Conservation (phyloP, 768 basidiomycete species). For the Mycena maculata region DNA sequence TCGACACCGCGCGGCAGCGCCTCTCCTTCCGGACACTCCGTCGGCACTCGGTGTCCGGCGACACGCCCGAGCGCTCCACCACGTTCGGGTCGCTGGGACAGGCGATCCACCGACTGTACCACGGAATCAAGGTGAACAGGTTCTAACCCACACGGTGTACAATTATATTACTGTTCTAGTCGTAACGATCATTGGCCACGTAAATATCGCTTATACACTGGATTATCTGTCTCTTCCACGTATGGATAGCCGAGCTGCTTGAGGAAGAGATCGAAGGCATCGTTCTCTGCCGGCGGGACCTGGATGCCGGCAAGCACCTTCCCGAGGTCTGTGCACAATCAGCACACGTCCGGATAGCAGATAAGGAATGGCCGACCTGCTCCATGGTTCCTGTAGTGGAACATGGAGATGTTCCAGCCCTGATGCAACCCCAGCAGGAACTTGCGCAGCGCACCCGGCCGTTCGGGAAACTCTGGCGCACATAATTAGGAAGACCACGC, state of each 20-base stretch:
- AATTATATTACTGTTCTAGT: conserved; percentile 16
- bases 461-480: conserved; percentile 91
- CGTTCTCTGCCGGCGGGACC: conserved; percentile 77
- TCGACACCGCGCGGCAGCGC: conserved; percentile 6
- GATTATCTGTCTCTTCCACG: conserved; percentile 94
- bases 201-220: conserved; percentile 83
- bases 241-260: conserved; percentile 84
- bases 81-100: conserved; percentile 8
- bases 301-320: conserved; percentile 95
- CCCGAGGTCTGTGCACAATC: conserved; percentile 74
- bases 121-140: conserved; percentile 11
- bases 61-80: neutral
- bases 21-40: conserved; percentile 9
- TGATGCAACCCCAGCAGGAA: conserved; percentile 86
- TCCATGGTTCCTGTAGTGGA: conserved; percentile 98
- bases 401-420: conserved; percentile 95
- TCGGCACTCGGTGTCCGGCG: neutral
- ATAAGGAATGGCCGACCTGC: conserved; percentile 71
- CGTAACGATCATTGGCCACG: conserved; percentile 42
- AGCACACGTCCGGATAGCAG: neutral
- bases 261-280: conserved; percentile 81
- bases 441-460: conserved; percentile 90
- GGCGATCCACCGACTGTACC: conserved; percentile 8
- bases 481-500: neutral
- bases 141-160: neutral